These are phyloP conservation scores for Phytopythium vexans DNA, from an alignment of 352 stramenopile genomes.

Conservation along the genomic window DNA sequence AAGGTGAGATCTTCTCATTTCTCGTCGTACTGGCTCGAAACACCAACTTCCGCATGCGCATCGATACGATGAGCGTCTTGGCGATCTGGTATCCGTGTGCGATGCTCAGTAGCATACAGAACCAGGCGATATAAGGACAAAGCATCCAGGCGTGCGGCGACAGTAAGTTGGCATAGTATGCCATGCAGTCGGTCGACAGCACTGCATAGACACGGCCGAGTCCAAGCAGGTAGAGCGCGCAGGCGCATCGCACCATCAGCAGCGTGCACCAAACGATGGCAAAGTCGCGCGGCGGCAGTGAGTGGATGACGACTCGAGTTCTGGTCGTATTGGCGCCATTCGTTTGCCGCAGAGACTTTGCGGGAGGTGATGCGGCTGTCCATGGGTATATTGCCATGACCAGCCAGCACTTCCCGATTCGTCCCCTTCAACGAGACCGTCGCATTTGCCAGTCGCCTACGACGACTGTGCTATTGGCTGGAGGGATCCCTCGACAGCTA, in stretches of 20 bases:
- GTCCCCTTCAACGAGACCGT: too few relatives aligned
- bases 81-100: slow-evolving; percentile 10
- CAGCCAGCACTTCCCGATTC: too few relatives aligned
- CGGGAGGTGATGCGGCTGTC: too few relatives aligned
- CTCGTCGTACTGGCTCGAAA: neutral
- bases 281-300: slow-evolving; percentile 7
- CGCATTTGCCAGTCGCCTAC: too few relatives aligned
- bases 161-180: slow-evolving; percentile 12
- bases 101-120: neutral
- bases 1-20: too few relatives aligned
- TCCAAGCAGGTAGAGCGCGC: slow-evolving; percentile 6
- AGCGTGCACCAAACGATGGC: slow-evolving; percentile 4
- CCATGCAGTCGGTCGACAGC: slow-evolving; percentile 4
- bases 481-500: too few relatives aligned
- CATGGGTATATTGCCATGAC: too few relatives aligned
- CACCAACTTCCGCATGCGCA: neutral
- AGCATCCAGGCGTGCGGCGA: slow-evolving; percentile 1
- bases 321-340: too few relatives aligned
- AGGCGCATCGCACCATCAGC: slow-evolving; percentile 1
- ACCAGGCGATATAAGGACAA: neutral
- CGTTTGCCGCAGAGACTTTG: too few relatives aligned
- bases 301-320: slow-evolving; percentile 3
- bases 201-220: slow-evolving; percentile 7
- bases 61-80: slow-evolving; percentile 2
- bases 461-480: too few relatives aligned